These are phyloP conservation scores for Metschnikowia peoriensis DNA, from an alignment of 805 yeast genomes.

Conservation along the genomic window DNA sequence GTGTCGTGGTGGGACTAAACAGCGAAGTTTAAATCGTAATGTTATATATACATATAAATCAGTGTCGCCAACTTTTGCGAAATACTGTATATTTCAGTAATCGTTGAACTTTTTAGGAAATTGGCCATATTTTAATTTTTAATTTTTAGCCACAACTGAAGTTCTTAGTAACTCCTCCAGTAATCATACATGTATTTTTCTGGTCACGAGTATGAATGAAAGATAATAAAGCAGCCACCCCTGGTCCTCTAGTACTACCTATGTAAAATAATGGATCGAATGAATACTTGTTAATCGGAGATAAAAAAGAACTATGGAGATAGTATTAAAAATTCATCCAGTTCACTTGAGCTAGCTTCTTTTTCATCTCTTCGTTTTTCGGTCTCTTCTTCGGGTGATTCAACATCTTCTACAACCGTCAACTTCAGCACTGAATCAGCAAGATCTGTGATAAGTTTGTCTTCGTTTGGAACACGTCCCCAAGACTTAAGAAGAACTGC, in stretches of 20 bases:
- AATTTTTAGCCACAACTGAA: background rate
- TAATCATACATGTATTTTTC: background rate
- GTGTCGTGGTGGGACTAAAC: constrained; percentile 92
- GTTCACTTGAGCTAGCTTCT: background rate
- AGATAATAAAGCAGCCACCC: background rate
- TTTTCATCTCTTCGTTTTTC: background rate
- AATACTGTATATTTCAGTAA: background rate
- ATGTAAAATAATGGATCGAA: background rate
- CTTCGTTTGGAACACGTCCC: background rate
- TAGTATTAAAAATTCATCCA: background rate
- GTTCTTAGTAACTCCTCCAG: background rate
- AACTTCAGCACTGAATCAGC: background rate
- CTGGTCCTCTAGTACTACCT: background rate
- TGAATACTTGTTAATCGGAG: background rate
- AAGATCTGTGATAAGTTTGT: background rate
- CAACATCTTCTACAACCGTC: background rate
- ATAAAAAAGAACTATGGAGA: background rate
- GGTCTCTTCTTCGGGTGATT: background rate
- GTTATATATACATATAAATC: background rate
- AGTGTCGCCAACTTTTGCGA: background rate
- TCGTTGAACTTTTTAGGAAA: background rate
- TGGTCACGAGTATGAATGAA: background rate
- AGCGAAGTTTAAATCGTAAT: background rate
- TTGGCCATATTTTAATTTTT: background rate
- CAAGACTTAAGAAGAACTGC: background rate